Conservation (phyloP, 176 grass and related monocot genomes). For the Phyllostachys edulis region DNA sequence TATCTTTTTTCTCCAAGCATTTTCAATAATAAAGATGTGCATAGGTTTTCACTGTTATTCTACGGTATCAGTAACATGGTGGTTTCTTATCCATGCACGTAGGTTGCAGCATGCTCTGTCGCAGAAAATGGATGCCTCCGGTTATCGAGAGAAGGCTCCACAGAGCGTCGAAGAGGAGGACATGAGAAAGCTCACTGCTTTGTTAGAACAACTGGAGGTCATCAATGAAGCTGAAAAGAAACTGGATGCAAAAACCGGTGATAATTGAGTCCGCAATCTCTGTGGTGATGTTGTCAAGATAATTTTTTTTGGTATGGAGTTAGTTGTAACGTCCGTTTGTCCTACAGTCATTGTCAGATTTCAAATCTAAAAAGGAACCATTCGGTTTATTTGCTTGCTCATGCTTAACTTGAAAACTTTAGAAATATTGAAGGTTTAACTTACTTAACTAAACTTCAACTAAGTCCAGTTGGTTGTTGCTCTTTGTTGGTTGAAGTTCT, state of each 20-base stretch:
- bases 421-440: too few relatives aligned
- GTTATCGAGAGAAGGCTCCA: slow-evolving; percentile 80
- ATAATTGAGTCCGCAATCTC: not conserved
- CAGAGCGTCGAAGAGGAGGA: slow-evolving; percentile 66
- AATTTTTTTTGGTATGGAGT: not conserved
- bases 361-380: too few relatives aligned
- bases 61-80: slow-evolving; percentile 4
- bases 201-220: slow-evolving; percentile 67
- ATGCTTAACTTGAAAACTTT: too few relatives aligned
- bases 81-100: slow-evolving; percentile 8
- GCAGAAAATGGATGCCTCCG: slow-evolving; percentile 49
- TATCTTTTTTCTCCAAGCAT: not conserved
- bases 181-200: slow-evolving; percentile 54
- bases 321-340: too few relatives aligned
- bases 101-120: slow-evolving; percentile 55
- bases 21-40: not conserved
- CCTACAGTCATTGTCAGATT: too few relatives aligned
- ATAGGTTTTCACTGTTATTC: not conserved
- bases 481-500: too few relatives aligned
- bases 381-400: too few relatives aligned
- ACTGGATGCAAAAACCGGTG: slow-evolving; percentile 27
- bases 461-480: too few relatives aligned
- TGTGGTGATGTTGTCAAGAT: slow-evolving; percentile 6
- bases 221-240: slow-evolving; percentile 80
- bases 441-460: too few relatives aligned